phyloP scores from a whole-genome alignment of 2,329 filamentous ascomycete genomes.

The Phialocephala subalpina region DNA sequence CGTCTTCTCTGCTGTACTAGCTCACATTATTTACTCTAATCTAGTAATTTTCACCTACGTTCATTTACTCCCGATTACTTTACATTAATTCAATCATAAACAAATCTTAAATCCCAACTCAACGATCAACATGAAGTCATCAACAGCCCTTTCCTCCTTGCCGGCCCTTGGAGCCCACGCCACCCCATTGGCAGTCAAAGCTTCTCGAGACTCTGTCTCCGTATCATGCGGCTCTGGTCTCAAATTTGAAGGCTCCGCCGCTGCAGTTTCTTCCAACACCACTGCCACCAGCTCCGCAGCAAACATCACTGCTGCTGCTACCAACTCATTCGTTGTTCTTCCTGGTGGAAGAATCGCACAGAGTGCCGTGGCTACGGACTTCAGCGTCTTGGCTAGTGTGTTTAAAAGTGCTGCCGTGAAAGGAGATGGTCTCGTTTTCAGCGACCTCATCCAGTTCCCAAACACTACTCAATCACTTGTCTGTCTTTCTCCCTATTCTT shows the following conservation, averaged over 20 bases:
- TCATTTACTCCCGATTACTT: not conserved
- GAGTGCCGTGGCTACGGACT: constrained; percentile 29
- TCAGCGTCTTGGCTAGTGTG: constrained; percentile 35
- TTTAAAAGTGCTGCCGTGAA: constrained; percentile 41
- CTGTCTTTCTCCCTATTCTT: not conserved
- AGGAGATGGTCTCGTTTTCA: constrained; percentile 33
- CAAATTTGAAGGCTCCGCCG: not conserved
- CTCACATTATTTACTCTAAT: constrained; percentile 13
- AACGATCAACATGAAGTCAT: constrained; percentile 2
- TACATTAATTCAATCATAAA: not conserved
- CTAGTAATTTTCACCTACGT: not conserved
- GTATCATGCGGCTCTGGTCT: too few species aligned
- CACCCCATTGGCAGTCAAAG: not conserved
- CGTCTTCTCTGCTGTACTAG: constrained; percentile 8
- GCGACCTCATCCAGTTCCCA: constrained; percentile 13
- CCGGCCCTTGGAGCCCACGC: not conserved
- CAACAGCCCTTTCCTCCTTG: constrained; percentile 6
- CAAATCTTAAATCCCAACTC: not conserved
- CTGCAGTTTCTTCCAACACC: too few species aligned
- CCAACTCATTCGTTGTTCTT: not conserved
- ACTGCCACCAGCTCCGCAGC: not conserved
- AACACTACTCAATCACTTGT: constrained; percentile 11
- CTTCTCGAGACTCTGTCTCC: not conserved
- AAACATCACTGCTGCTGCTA: not conserved
- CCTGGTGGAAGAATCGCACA: constrained; percentile 25